Base-by-base conservation (phyloP, 768 basidiomycete species). In the Mycena crocata region DNA sequence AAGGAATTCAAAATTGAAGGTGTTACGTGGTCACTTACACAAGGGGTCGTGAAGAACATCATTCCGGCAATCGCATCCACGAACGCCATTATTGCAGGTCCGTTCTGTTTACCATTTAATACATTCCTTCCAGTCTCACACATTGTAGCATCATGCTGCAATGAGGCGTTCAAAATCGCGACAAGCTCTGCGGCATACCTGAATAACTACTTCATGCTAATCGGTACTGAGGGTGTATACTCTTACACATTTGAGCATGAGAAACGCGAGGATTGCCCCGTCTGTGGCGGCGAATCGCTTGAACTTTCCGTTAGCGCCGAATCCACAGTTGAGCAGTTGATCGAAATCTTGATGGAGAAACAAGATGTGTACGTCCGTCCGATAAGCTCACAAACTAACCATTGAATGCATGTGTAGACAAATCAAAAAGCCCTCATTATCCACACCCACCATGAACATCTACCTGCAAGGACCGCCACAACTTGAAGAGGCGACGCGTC, bases 1-100 rank as follows among this genome's bases (percentile, higher is more conserved):
- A 87, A 91, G 67, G 93, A 96, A 74, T 98, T 96, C 84, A 96
- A 94, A 68, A 99, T 99, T 59, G 95, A 98, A 76, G 98, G 98
- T 48, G 96, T 99, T 21, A 98, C 98, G 12, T 99, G 97, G 95
- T 91, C 93, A 2, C 82, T 96, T 39, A 99, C 98, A 0, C 98
- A 99, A 77, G 98, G 98, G 45, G 98, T 99, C 57, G 98, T 99
- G 49, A 99, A 99, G 86, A 98, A 98, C 73, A 98, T 99, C 79
- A 99, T 99, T 68, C 97, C 98, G 24, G 97, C 98, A 46, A 99
- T 99, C 71, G 98, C 98, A 2, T 96, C 94, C 1, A 99, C 98
- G 19, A 99, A 99, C 74, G 98, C 98, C 37, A 96, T 99, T 76
- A 96, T 99, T 64, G 94, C 98, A 51, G 96, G 95, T 93, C 70